Evolutionary conservation across 2,329 filamentous ascomycete species (phyloP).

Genomic region (Clonostachys byssicola): DNA sequence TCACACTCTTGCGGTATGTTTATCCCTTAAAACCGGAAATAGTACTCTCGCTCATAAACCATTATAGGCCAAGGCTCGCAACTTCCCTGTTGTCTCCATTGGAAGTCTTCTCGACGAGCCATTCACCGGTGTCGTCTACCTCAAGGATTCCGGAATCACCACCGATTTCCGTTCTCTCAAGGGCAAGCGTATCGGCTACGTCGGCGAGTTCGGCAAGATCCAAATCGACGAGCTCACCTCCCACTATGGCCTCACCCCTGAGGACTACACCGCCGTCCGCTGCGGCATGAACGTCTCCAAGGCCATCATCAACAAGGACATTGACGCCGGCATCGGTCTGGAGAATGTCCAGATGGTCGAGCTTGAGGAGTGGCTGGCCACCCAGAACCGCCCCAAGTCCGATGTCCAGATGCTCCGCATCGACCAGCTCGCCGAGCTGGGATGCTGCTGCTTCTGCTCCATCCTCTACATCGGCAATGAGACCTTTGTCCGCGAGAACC

Average conservation of each 20-base stretch:
- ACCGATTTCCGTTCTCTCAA: conserved; percentile 70
- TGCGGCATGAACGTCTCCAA: conserved; percentile 81
- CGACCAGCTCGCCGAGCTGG: conserved; percentile 73
- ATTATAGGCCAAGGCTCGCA: conserved; percentile 64
- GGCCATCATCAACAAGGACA: conserved; percentile 67
- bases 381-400: conserved; percentile 55
- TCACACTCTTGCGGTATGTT: conserved; percentile 65
- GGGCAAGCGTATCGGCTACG: conserved; percentile 75
- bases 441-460: conserved; percentile 81
- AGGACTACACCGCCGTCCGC: conserved; percentile 71
- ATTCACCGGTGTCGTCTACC: conserved; percentile 75
- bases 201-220: conserved; percentile 79
- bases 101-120: conserved; percentile 75
- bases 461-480: conserved; percentile 81
- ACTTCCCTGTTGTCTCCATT: conserved; percentile 69
- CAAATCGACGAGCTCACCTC: conserved; percentile 79
- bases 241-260: conserved; percentile 70
- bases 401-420: conserved; percentile 81
- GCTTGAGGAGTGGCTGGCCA: conserved; percentile 69
- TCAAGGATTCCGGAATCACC: conserved; percentile 71
- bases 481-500: conserved; percentile 60
- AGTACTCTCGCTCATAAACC: conserved; percentile 1
- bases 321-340: conserved; percentile 72
- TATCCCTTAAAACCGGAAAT: background rate
- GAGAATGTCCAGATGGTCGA: conserved; percentile 85